These are phyloP conservation scores for Penicillium crustosum DNA, from an alignment of 2,329 filamentous ascomycete species.

Conservation along the genomic window DNA sequence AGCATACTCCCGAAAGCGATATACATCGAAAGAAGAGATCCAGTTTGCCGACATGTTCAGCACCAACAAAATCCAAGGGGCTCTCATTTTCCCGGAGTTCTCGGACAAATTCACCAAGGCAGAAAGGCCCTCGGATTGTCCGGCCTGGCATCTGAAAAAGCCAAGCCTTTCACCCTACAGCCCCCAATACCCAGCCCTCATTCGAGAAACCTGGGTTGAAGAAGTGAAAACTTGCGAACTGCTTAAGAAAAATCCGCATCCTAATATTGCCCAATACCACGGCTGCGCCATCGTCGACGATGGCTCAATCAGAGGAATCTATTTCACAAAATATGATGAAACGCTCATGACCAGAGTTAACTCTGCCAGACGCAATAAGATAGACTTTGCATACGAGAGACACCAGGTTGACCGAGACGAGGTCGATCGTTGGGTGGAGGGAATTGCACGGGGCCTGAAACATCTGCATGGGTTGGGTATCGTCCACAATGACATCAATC, in stretches of 20 bases:
- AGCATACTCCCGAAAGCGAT: constrained; percentile 2
- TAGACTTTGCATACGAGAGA: background rate
- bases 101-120: constrained; percentile 3
- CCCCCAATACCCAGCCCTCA: background rate
- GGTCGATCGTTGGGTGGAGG: constrained; percentile 8
- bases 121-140: background rate
- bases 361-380: background rate
- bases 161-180: constrained; percentile 5
- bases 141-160: constrained; percentile 2
- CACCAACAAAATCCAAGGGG: constrained; percentile 3
- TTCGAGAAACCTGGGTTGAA: background rate
- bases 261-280: constrained; percentile 8
- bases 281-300: constrained; percentile 3
- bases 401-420: background rate
- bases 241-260: background rate
- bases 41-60: background rate
- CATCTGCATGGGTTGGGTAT: constrained; percentile 83
- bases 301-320: constrained; percentile 1
- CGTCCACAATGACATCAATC: constrained; percentile 89
- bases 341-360: constrained; percentile 7
- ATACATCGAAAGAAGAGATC: background rate
- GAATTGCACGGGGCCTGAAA: constrained; percentile 59
- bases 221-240: constrained; percentile 9
- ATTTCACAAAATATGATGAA: constrained; percentile 6
- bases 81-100: constrained; percentile 2